Base-by-base conservation (phyloP, 2,329 filamentous ascomycete species). In the Camptophora hylomeconis region DNA sequence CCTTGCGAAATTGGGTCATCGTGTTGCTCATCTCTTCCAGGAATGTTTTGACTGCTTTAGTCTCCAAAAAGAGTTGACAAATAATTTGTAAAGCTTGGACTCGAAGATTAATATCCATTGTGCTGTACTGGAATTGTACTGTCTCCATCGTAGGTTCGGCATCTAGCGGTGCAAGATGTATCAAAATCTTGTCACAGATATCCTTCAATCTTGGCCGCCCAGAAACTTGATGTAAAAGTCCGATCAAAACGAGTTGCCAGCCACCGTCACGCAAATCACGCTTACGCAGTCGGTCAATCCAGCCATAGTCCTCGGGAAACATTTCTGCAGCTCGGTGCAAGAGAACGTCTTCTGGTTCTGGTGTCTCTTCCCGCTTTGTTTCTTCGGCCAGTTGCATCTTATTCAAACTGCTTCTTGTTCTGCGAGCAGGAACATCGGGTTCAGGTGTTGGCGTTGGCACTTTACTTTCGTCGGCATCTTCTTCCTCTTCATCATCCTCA, bases 1-100 rank as follows among this genome's bases (percentile, higher is more conserved):
- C 80, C 54, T 98, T 98, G 27, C 89, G 76, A 48, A 92, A 83
- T 31, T 75, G 73, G 2, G 89, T 98, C 86, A 95, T 94, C 30
- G 83, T 80, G 48, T 87, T 81, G 40, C 80, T 83, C 56, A 86
- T 92, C 38, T 87, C 78, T 42, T 93, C 83, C 64, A 98, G 79
- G 50, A 92, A 92, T 10, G 73, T 76, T 30, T 87, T 76, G 42
- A 95, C 71, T 2, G 80, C 75, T 50, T 83, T 86, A 0, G 89
- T 94, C 46, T 84, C 78, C 32, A 86, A 67, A 2, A 81, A 86
- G 36, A 95, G 63, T 62, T 87, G 75, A 51, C 82, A 83, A 32
- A 94, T 71, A 19, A 92, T 78, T 49, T 94, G 80, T 24, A 98
- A 64, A 13, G 77, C 79, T 40, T 75, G 69, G 20, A 87, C 72